Evolutionary conservation across 2,329 filamentous ascomycete genomes (phyloP).

Genomic region (Neofusicoccum ribis): DNA sequence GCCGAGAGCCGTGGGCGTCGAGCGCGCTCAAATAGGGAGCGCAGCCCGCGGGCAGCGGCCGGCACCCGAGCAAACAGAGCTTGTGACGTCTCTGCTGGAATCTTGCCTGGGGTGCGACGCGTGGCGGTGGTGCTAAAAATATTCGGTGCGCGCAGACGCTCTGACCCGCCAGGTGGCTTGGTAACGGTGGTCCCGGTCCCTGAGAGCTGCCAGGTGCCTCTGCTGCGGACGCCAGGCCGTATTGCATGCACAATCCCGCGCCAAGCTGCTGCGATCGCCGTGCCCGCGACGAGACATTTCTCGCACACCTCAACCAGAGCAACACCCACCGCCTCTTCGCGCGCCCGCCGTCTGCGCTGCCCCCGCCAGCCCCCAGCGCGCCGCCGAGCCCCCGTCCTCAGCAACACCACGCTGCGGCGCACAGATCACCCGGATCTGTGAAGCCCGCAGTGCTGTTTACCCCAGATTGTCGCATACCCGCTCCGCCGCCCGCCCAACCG

Average conservation of each 20-base stretch:
- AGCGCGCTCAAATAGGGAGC: background rate
- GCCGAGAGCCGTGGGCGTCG: background rate
- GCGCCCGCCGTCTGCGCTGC: background rate
- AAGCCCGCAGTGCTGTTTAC: constrained; percentile 19
- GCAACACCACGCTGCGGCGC: constrained; percentile 18
- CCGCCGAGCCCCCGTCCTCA: constrained; percentile 2
- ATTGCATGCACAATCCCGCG: constrained; percentile 16
- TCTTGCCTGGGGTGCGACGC: background rate
- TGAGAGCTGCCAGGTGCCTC: constrained; percentile 9
- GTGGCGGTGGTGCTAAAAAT: constrained; percentile 17
- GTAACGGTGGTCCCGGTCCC: constrained; percentile 3
- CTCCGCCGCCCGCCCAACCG: constrained; percentile 1
- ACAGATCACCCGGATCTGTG: constrained; percentile 19
- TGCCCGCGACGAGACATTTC: constrained; percentile 16
- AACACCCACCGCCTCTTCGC: background rate
- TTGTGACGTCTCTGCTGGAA: background rate
- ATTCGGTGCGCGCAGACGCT: background rate
- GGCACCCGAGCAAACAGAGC: background rate
- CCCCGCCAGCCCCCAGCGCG: background rate
- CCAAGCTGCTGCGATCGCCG: constrained; percentile 14
- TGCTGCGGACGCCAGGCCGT: constrained; percentile 5
- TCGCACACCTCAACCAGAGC: constrained; percentile 1
- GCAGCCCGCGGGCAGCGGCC: background rate
- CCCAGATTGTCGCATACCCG: constrained; percentile 18
- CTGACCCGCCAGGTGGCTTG: constrained; percentile 6